Conservation (phyloP, 2,329 filamentous ascomycete genomes). For the Aspergillus neoniger region DNA sequence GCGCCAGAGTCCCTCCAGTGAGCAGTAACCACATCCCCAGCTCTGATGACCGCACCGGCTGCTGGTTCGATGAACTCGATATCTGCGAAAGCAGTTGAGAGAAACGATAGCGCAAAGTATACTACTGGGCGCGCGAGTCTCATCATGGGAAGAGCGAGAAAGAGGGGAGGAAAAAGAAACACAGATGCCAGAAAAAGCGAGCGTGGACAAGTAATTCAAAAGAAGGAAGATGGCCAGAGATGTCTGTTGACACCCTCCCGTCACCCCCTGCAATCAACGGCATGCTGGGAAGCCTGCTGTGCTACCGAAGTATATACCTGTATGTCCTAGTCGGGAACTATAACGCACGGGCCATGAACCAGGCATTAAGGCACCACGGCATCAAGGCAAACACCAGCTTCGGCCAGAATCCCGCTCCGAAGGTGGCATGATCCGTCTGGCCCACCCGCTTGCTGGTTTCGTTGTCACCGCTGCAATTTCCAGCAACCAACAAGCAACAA, state of each 20-base stretch:
- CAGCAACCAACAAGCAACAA: not conserved
- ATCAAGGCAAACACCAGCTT: conserved; percentile 6
- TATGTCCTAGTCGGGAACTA: not conserved
- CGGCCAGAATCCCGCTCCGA: not conserved
- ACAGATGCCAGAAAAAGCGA: not conserved
- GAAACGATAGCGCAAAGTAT: conserved; percentile 39
- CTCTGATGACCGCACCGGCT: conserved; percentile 53
- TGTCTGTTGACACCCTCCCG: not conserved
- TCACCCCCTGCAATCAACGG: conserved; percentile 7
- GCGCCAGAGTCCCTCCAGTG: conserved; percentile 59
- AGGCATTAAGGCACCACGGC: conserved; percentile 1
- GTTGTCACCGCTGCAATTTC: not conserved
- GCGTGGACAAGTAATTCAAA: not conserved
- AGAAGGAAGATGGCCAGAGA: not conserved
- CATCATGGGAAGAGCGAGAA: conserved; percentile 27
- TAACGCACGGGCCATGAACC: not conserved
- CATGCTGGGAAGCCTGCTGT: not conserved
- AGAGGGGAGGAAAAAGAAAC: not conserved
- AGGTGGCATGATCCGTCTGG: conserved; percentile 15
- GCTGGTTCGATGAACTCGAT: conserved; percentile 57
- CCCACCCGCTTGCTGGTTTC: not conserved
- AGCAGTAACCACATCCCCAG: conserved; percentile 54
- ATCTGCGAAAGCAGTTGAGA: conserved; percentile 52
- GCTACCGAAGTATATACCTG: conserved; percentile 10
- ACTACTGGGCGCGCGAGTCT: conserved; percentile 32